Conservation (phyloP, 192 early-diverging fungal species). For the Backusella mclennaniae region DNA sequence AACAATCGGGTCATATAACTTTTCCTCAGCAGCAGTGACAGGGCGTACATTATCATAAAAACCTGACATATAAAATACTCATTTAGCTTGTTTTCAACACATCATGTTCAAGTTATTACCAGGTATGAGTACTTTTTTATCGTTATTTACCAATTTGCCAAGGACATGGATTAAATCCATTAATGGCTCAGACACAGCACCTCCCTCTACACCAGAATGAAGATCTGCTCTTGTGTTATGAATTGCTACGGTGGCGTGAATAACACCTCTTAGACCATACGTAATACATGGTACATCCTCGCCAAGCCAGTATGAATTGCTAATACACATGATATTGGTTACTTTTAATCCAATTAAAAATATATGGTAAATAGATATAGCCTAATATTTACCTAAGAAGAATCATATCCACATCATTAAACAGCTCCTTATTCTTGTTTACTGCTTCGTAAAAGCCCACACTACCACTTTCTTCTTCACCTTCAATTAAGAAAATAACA, state of each 20-base stretch:
- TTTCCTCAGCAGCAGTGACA: constrained; percentile 51
- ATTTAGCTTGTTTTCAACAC: neutral
- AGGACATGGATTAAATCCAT: constrained; percentile 66
- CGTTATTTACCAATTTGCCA: constrained; percentile 49
- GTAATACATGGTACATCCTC: constrained; percentile 76
- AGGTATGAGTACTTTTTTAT: constrained; percentile 61
- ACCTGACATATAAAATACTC: constrained; percentile 25
- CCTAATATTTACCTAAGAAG: constrained; percentile 41
- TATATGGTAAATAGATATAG: constrained; percentile 12
- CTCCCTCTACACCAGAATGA: constrained; percentile 75
- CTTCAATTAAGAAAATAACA: constrained; percentile 76
- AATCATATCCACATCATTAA: constrained; percentile 53
- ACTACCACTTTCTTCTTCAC: constrained; percentile 79
- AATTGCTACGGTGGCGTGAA: constrained; percentile 59
- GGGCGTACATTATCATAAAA: constrained; percentile 67
- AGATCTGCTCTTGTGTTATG: constrained; percentile 55
- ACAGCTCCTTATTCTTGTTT: constrained; percentile 46
- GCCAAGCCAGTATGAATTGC: constrained; percentile 79
- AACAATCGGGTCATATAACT: constrained; percentile 57
- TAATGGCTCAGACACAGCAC: constrained; percentile 70
- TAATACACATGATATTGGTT: constrained; percentile 12
- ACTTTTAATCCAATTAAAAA: constrained; percentile 20
- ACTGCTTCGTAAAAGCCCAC: constrained; percentile 64
- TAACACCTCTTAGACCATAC: constrained; percentile 76
- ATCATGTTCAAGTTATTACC: constrained; percentile 30